Evolutionary conservation across 805 yeast genomes (phyloP), one percentile per base, ranked within the genome.

Genomic region (Lachancea thermotolerans): DNA sequence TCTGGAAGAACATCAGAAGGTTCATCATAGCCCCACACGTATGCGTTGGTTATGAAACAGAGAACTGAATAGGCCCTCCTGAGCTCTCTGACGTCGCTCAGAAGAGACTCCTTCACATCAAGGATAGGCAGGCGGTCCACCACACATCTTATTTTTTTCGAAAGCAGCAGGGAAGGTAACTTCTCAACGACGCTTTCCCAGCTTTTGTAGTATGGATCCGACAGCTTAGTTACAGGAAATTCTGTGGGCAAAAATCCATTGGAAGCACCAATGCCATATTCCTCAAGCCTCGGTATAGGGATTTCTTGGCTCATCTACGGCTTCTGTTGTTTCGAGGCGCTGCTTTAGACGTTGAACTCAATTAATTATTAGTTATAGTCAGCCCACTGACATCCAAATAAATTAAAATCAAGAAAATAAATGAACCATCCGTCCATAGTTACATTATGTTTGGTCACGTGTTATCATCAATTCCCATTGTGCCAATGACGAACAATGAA

Each of bases 11-110:
- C 69, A 49, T 83, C 81, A 10, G 67, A 63, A 14, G 95, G 84
- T 3, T 64, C 65, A 45, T 78, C 79, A 16, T 77, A 78, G 1
- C 87, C 83, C 98, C 98, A 90, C 18, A 90, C 81, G 59, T 90
- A 90, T 1, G 93, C 95, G 63, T 90, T 96, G 2, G 88, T 75
- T 37, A 91, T 63, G 57, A 89, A 90, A 10, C 91, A 82, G 27
- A 90, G 70, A 2, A 88, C 68, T 14, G 85, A 79, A 64, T 85
- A 85, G 0, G 96, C 96, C 55, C 97, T 73, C 60, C 95, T 75
- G 59, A 73, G 72, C 52, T 86, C 82, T 10, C 69, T 69, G 35
- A 67, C 73, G 4, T 70, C 57, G 1, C 46, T 48, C 9, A 47
- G 39, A 18, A 61, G 49, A 31, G 83, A 66, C 4, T 71, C 60